Percentiles rank a stretch among this genome's conserved stretches.
These are phyloP conservation scores for Starmera pachycereana DNA, from an alignment of 805 yeast genomes.

Conservation along the genomic window DNA sequence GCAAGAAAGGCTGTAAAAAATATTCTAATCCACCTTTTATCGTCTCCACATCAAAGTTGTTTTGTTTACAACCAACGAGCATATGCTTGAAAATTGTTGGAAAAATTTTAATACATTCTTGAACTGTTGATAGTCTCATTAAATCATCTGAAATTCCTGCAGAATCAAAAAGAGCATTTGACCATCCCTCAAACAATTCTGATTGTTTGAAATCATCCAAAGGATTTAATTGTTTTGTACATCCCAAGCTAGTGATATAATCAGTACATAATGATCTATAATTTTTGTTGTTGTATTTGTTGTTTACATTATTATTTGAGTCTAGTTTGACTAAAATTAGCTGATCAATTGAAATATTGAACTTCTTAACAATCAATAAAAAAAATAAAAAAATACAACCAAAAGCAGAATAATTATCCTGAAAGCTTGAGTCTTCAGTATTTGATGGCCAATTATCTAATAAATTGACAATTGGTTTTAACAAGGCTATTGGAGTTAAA, in stretches of 20 bases:
- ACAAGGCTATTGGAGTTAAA: constrained; percentile 30
- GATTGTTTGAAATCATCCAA: constrained; percentile 15
- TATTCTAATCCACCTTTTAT: constrained; percentile 78
- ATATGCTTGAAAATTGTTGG: constrained; percentile 72
- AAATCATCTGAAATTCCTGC: constrained; percentile 82
- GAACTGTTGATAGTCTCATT: constrained; percentile 52
- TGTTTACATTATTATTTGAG: background rate
- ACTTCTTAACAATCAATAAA: constrained; percentile 28
- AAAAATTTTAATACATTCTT: constrained; percentile 57
- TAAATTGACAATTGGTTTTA: constrained; percentile 37
- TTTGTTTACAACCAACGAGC: constrained; percentile 45
- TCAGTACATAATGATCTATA: constrained; percentile 21
- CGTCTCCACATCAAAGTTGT: constrained; percentile 45
- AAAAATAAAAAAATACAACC: constrained; percentile 49
- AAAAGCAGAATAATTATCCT: constrained; percentile 59
- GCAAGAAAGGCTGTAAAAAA: constrained; percentile 69
- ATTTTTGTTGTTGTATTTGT: no score
- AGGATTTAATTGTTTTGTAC: constrained; percentile 16
- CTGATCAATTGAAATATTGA: constrained; percentile 22
- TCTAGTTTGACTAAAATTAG: constrained; percentile 11
- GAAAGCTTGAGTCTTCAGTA: constrained; percentile 44
- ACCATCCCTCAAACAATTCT: constrained; percentile 56
- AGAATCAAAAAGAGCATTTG: constrained; percentile 67
- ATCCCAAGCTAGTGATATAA: constrained; percentile 19
- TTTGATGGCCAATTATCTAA: constrained; percentile 34